These are phyloP conservation scores for Skeletonema tropicum DNA, from an alignment of 108 stramenopile species.

Conservation along the genomic window DNA sequence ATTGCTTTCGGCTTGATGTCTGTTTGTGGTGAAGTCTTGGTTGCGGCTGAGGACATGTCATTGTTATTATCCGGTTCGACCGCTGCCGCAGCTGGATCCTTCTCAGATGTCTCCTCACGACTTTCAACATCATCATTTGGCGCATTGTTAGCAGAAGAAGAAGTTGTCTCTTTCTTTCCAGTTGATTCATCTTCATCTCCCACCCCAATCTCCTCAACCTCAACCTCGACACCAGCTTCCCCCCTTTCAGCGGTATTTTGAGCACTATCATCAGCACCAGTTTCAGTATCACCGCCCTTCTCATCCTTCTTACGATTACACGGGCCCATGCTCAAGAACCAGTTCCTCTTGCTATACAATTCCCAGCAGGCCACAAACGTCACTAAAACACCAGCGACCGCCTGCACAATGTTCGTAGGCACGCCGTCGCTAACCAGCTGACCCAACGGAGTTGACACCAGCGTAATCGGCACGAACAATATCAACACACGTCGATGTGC, in stretches of 20 bases:
- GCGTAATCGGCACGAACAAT: constrained; percentile 45
- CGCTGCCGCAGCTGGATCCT: background rate
- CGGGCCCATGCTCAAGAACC: constrained; percentile 5
- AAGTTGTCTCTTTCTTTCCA: background rate
- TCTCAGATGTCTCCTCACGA: background rate
- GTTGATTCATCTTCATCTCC: no score
- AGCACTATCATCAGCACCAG: background rate
- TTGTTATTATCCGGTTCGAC: background rate
- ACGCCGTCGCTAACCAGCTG: constrained; percentile 22
- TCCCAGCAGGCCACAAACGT: constrained; percentile 26
- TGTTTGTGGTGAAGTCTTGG: background rate
- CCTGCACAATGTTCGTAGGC: constrained; percentile 17
- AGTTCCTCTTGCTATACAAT: constrained; percentile 17
- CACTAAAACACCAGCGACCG: constrained; percentile 26
- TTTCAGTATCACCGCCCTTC: background rate
- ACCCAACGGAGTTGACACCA: constrained; percentile 46
- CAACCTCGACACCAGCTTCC: no score
- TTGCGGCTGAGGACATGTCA: background rate
- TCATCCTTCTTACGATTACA: background rate
- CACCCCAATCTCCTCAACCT: no score
- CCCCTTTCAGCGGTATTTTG: no score
- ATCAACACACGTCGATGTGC: constrained; percentile 19
- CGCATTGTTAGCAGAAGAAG: background rate
- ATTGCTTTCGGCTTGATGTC: background rate
- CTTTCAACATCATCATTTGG: background rate